These are phyloP conservation scores for Murraya paniculata DNA, from an alignment of 345 rosid species.

Conservation along the genomic window DNA sequence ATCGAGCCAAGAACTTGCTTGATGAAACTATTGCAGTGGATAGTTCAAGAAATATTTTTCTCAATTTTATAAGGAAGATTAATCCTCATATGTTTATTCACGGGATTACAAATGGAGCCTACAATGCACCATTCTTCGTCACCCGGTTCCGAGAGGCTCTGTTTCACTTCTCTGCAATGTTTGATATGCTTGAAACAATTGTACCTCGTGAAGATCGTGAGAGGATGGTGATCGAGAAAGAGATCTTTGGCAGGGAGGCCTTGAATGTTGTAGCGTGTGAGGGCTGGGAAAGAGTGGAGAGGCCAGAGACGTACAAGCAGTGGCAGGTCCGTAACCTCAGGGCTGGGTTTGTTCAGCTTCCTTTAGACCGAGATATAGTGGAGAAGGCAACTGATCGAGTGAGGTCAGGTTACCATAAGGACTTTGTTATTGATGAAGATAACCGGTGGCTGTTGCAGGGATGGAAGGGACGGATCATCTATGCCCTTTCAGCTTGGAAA, in stretches of 20 bases:
- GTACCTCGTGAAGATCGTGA: conserved; percentile 73
- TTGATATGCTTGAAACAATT: conserved; percentile 78
- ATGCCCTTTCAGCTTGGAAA: conserved; percentile 84
- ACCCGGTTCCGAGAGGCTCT: conserved; percentile 90
- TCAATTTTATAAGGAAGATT: conserved; percentile 59
- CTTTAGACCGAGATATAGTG: conserved; percentile 47
- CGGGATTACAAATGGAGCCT: conserved; percentile 62
- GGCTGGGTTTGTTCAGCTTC: conserved; percentile 72
- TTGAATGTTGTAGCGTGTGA: conserved; percentile 86
- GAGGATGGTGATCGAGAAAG: conserved; percentile 74
- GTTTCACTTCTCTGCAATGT: conserved; percentile 86
- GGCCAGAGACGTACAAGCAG: conserved; percentile 95
- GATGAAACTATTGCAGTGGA: conserved; percentile 72
- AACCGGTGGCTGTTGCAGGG: conserved; percentile 81
- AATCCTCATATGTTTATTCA: conserved; percentile 70
- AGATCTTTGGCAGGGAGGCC: conserved; percentile 77
- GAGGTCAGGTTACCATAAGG: conserved; percentile 58
- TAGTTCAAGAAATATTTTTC: conserved; percentile 58
- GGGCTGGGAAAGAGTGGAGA: conserved; percentile 89
- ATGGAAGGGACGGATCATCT: conserved; percentile 85
- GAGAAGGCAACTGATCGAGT: conserved; percentile 42
- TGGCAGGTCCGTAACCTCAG: conserved; percentile 73
- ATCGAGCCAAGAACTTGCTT: conserved; percentile 65
- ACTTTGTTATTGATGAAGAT: conserved; percentile 75
- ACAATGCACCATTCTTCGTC: conserved; percentile 81